A percentile compares a stretch with the other conserved stretches of the same genome.
Conservation (phyloP, 73 alveolate species). For the Paramecium sexaurelia region DNA sequence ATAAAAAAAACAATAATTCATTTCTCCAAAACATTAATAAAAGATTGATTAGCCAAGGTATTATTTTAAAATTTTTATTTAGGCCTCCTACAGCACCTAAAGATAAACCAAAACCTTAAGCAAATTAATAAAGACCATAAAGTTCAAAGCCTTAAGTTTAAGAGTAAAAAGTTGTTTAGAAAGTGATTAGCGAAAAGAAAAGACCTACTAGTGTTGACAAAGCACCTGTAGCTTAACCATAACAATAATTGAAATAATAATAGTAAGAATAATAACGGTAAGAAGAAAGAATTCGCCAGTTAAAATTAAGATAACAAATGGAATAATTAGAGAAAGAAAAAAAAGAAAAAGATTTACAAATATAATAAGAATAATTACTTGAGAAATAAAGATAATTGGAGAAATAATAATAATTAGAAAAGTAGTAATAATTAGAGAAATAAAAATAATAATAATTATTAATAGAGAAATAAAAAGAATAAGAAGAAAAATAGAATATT, state of each 20-base stretch:
- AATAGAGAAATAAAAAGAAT: neutral
- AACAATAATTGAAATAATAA: neutral
- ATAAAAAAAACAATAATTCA: neutral
- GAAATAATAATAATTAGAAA: neutral
- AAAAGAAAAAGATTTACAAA: neutral
- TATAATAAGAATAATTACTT: neutral
- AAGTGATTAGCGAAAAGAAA: constrained; percentile 7
- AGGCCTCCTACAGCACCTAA: constrained; percentile 46
- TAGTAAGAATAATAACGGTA: neutral
- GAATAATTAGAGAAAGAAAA: neutral
- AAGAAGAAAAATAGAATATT: neutral
- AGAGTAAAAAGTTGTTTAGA: neutral
- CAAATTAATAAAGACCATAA: neutral
- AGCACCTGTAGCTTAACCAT: neutral
- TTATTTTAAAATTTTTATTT: neutral
- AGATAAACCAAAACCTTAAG: neutral
- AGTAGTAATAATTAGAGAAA: neutral
- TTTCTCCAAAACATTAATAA: neutral
- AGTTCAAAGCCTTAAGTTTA: constrained; percentile 11
- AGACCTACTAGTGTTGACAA: constrained; percentile 46
- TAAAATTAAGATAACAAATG: neutral
- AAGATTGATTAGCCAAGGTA: neutral
- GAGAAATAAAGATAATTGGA: neutral
- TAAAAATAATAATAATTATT: neutral
- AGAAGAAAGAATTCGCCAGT: neutral